These are phyloP conservation scores for Dactylellina parvicollis DNA, from an alignment of 2,329 filamentous ascomycete species.

Conservation along the genomic window DNA sequence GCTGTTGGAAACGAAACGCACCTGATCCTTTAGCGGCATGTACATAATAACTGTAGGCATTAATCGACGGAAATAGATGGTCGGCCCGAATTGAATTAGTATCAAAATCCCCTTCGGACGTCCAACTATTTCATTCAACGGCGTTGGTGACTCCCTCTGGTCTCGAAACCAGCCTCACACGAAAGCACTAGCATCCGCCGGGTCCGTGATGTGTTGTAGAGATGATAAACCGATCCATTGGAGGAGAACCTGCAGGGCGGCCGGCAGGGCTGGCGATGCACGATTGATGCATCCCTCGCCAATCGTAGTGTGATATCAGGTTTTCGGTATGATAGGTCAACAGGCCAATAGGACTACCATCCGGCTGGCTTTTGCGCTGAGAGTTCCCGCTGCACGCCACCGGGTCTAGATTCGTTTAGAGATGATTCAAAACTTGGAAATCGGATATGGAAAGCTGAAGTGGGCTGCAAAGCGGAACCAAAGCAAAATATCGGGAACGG, in stretches of 20 bases:
- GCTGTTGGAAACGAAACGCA: too few species aligned
- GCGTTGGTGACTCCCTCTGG: background rate
- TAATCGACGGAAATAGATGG: background rate
- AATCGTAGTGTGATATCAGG: constrained; percentile 23
- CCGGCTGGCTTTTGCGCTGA: constrained; percentile 2
- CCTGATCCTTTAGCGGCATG: too few species aligned
- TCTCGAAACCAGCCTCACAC: too few species aligned
- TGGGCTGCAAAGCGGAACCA: too few species aligned
- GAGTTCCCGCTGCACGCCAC: constrained; percentile 15
- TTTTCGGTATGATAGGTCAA: background rate
- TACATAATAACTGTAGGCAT: too few species aligned
- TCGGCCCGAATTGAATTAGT: background rate
- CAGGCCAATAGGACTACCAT: constrained; percentile 40
- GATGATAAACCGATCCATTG: background rate
- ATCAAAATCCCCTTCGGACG: background rate
- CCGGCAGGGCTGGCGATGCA: background rate
- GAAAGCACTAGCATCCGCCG: too few species aligned
- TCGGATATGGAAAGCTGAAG: constrained; percentile 10
- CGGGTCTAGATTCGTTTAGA: constrained; percentile 5
- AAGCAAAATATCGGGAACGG: background rate
- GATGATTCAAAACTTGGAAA: background rate
- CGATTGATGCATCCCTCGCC: constrained; percentile 30
- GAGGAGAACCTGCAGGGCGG: background rate
- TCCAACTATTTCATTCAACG: background rate
- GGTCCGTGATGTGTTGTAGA: background rate